phyloP scores from a whole-genome alignment of 495 filamentous ascomycete species.

The Aspergillus olivimuriae region DNA sequence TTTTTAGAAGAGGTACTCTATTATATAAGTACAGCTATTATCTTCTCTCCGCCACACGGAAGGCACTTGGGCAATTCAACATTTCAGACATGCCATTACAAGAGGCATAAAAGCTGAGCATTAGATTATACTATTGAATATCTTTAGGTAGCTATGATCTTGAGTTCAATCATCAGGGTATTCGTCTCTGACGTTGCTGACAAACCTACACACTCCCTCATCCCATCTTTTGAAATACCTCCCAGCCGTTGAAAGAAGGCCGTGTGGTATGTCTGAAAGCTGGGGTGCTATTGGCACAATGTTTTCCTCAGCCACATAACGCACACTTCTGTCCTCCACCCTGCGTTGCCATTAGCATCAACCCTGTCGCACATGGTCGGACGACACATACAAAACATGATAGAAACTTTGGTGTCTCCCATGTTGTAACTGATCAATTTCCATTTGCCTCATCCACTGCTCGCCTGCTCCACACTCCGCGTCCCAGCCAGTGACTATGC shows the following conservation, averaged over 20 bases:
- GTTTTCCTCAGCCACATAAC: constrained; percentile 86
- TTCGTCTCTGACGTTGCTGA: constrained; percentile 79
- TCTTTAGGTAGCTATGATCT: not conserved
- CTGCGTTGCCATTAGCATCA: constrained; percentile 28
- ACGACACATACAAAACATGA: constrained; percentile 66
- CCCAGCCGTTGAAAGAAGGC: constrained; percentile 66
- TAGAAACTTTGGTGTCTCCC: constrained; percentile 78
- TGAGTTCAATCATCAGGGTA: constrained; percentile 71
- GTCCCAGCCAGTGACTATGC: constrained; percentile 85
- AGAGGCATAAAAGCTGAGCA: not conserved
- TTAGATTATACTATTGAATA: not conserved
- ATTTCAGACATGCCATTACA: not conserved
- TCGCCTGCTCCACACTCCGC: constrained; percentile 46
- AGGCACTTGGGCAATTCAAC: no score
- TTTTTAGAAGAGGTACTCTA: not conserved
- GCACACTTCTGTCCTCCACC: constrained; percentile 61
- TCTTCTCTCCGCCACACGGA: no score
- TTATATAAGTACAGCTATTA: not conserved
- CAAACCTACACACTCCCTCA: constrained; percentile 53
- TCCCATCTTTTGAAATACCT: constrained; percentile 90
- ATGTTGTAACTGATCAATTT: constrained; percentile 51
- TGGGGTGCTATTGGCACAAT: constrained; percentile 56
- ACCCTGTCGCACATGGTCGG: not conserved
- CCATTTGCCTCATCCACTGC: constrained; percentile 55
- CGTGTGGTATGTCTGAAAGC: constrained; percentile 38